Evolutionary conservation across 2,329 filamentous ascomycete species (phyloP), one percentile per base, ranked within the genome.

Genomic region (Lasiodiplodia sp.): DNA sequence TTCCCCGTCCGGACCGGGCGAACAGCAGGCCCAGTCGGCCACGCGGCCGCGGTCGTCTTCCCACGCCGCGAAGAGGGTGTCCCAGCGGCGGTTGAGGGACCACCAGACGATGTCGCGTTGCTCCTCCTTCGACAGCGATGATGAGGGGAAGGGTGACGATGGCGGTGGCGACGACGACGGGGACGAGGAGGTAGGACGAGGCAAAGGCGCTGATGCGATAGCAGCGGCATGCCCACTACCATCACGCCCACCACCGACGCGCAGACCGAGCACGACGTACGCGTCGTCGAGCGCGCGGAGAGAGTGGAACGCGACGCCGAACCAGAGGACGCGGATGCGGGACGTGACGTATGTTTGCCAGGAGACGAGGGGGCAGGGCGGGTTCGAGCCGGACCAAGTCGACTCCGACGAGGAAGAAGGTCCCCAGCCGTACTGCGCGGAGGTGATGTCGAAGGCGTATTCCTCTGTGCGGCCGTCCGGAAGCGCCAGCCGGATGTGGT

Each of bases 401-500:
- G 14, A 8, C 4, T 40, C 14, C 37, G 12, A 14, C 37, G 37
- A 40, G 12, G 37, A 40, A 16, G 37, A 16, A 40, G 38, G 38
- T 2, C 40, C 40, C 40, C n/a, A 37, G 53, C 53, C 53, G 53
- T 56, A 66, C 52, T 66, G 64, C 38, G 64, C 51, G 8, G 23
- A 25, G 2, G 52, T 57, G 16, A 66, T 21, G 37, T 66, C 64
- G 23, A 66, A n/a, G 12, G 64, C 64, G 34, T 25, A 66, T 14
- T 56, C 21, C 12, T 49, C 31, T 16, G 40, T 44, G 40, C 16
- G 40, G 16, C 63, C 63, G 12, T 8, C 11, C 5, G 10, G 21
- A 2, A 66, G 51, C 7, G 16, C 14, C 0, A 44, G 40, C 40
- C 21, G 23, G 12, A 44, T 23, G 34, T 25, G n/a, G 11, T 52